Evolutionary conservation across 1,284 basidiomycete genomes (phyloP).

Genomic region (Gomphus sp.): DNA sequence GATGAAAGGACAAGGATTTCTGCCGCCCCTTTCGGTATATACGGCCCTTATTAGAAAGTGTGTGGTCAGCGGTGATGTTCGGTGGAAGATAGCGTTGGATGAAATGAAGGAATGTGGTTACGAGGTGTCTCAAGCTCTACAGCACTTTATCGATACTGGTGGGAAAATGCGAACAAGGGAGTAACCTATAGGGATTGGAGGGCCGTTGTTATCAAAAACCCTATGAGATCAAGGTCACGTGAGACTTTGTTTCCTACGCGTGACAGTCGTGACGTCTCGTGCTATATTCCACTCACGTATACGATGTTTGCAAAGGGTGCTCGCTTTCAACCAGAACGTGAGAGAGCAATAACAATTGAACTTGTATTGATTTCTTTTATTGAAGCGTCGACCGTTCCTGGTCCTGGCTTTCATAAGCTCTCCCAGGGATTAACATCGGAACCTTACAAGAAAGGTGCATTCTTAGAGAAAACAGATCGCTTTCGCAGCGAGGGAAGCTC

Average conservation of each 20-base stretch:
- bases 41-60: constrained; percentile 53
- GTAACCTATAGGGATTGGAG: background rate
- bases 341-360: background rate
- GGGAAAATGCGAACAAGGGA: background rate
- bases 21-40: constrained; percentile 53
- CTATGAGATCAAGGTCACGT: background rate
- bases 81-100: constrained; percentile 57
- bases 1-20: constrained; percentile 59
- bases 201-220: no score
- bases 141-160: constrained; percentile 23
- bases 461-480: constrained; percentile 44
- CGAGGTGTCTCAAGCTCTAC: constrained; percentile 22
- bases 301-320: constrained; percentile 6
- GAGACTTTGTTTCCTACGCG: background rate
- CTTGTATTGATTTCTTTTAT: background rate
- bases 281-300: background rate
- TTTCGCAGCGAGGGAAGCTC: constrained; percentile 34
- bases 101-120: constrained; percentile 58
- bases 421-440: constrained; percentile 33
- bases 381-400: background rate
- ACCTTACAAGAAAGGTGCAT: constrained; percentile 44
- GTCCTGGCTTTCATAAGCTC: constrained; percentile 1
- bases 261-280: background rate
- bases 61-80: constrained; percentile 42
- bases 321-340: constrained; percentile 6